phyloP scores from a whole-genome alignment of 2,329 filamentous ascomycete species.

The Alternaria novae-zelandiae region DNA sequence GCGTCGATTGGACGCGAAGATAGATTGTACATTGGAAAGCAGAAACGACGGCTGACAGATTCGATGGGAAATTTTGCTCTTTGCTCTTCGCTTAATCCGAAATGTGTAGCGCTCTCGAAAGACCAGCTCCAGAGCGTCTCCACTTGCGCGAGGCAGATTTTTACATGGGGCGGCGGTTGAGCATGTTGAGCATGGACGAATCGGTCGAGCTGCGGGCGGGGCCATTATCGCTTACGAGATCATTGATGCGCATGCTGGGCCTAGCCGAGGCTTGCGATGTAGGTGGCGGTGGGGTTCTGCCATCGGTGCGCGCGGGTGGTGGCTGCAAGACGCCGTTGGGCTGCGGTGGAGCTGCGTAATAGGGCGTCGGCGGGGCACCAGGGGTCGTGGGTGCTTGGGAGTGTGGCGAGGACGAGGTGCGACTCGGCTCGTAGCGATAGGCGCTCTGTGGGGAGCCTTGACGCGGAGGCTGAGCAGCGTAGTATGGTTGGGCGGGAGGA shows the following conservation, averaged over 20 bases:
- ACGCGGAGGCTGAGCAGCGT: constrained; percentile 47
- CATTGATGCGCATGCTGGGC: constrained; percentile 52
- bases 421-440: constrained; percentile 51
- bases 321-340: constrained; percentile 42
- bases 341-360: constrained; percentile 40
- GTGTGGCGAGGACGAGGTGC: constrained; percentile 52
- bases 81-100: constrained; percentile 15
- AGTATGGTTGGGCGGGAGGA: constrained; percentile 50
- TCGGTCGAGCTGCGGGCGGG: constrained; percentile 50
- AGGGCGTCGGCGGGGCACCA: constrained; percentile 37
- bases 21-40: constrained; percentile 32
- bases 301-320: constrained; percentile 46
- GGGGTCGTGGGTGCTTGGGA: constrained; percentile 48
- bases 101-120: constrained; percentile 31
- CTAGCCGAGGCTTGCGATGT: constrained; percentile 40
- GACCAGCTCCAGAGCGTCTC: constrained; percentile 38
- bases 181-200: constrained; percentile 52
- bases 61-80: constrained; percentile 4
- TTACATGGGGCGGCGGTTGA: constrained; percentile 50
- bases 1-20: constrained; percentile 19
- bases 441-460: constrained; percentile 51
- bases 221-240: constrained; percentile 49
- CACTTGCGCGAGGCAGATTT: constrained; percentile 7
- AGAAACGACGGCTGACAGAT: constrained; percentile 10
- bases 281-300: constrained; percentile 50